Base-by-base conservation (phyloP, 768 basidiomycete species). In the Stropharia rugosoannulata region DNA sequence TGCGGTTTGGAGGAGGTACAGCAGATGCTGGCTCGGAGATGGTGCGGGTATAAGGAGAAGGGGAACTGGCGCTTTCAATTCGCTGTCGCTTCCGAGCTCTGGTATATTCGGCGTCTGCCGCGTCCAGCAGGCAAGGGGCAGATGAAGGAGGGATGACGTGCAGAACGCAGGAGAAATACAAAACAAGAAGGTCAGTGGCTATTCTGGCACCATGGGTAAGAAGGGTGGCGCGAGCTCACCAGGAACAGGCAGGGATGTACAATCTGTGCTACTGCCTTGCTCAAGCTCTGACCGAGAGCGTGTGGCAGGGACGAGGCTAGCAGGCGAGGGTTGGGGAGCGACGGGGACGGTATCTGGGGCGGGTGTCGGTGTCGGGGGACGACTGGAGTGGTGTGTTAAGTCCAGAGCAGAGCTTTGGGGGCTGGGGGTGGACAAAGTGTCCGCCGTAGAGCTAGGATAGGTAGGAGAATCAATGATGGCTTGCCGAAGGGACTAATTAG, bases 61-160 rank as follows among this genome's bases (percentile, higher is more conserved):
- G 60, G 55, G 68, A 66, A 61, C 63, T 69, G 57, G 68, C 67
- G 62, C 64, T 76, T 64, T 79, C 77, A 66, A 80, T 75, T 71
- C 87, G 80, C 76, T 86, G 86, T 78, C 87, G 80, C 78, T 89
- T 89, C 73, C 80, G 80, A 62, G 84, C 83, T 70, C 85, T 76
- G 52, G 77, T 59, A 59, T 72, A 72, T 71, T 84, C 84, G 71
- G 75, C 59, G 67, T 80, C 78, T 80, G 69, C 66, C 67, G 70
- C 62, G 60, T 58, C 43, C 58, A 56, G 29, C 55, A 60, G 42
- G 42, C 45, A 22, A 59, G 42, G 52, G 44, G 59, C 46, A 49
- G 44, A 56, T 57, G 49, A 49, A 40, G 50, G 37, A 56, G 42
- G 47, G 36, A 48, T 19, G 54, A 9, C 7, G 36, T 32, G n/a